Evolutionary conservation across 2,329 filamentous ascomycete species (phyloP), one percentile per base, ranked within the genome.

Genomic region (Elsinoe necatrix): DNA sequence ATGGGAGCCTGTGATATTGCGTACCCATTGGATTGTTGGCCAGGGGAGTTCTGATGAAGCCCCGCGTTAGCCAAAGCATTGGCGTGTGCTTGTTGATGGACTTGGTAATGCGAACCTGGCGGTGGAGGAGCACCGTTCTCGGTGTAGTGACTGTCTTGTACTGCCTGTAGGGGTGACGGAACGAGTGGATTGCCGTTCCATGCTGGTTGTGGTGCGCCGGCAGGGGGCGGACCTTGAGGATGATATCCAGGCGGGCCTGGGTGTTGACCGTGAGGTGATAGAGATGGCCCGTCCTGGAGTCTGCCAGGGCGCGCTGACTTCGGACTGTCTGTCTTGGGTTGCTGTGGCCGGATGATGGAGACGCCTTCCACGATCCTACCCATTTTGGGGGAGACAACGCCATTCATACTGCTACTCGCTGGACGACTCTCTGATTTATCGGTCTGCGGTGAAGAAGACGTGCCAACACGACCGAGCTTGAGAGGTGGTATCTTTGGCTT

Each of bases 401-500:
- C 55, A 57, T 39, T 56, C 59, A 39, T 23, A 51, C 35, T 43
- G 52, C 41, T 45, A 39, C 20, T 62, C 31, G 54, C 62, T 23
- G 60, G 61, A 55, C 39, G 23, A 60, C 62, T 25, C 56, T 63
- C 31, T 45, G 41, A 48, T 16, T 54, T 57, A 61, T 65, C 48
- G 55, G 62, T 47, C 52, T 52, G 55, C 63, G 63, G 3, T 63
- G 63, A 61, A 63, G 65, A 23, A 51, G 62, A 59, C 62, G 27
- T 58, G 39, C 45, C 59, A 51, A 55, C 51, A 7, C 57, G 65
- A 60, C 77, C 75, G 63, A 85, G 77, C 64, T 83, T 83, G 61
- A 85, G 70, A 12, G 79, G 75, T 5, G 79, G 82, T 47, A 83
- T 76, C 65, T 85, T 86, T 37, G 81, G 81, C 62, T 75, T 76